Evolutionary conservation across 208 protist genomes (phyloP), one percentile per base, ranked within the genome.

Genomic region (Leishmania tarentolae): DNA sequence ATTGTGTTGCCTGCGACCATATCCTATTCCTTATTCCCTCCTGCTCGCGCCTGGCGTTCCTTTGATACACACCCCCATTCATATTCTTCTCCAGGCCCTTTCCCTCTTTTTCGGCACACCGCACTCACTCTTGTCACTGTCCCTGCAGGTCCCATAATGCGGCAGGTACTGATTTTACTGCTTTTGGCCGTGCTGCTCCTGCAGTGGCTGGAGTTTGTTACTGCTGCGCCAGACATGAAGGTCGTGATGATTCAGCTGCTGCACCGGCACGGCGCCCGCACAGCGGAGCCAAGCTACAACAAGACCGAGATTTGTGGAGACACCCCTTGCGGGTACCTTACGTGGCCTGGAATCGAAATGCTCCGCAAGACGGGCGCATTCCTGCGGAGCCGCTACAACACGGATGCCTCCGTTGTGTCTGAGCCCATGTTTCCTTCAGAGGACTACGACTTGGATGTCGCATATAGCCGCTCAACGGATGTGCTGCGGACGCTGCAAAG

Each of bases 401-500:
- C 0, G 21, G 80, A 88, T 66, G 31, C 66, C 40, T 76, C 35
- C 31, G 63, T 87, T 24, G 76, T 81, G 57, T 68, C 83, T 9
- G 79, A 84, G 66, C 57, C 84, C 4, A 75, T 88, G 80, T 87
- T 92, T n/a, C 70, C 88, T 35, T 79, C 76, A 1, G 28, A 17
- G 42, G 68, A 37, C 46, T 93, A 91, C 79, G 85, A 91, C 75
- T 63, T 88, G 40, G 80, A 84, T 35, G 52, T 90, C 13, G 83
- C 80, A 40, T 91, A 91, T 81, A 87, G 75, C 52, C 84, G 90
- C 17, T 92, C 90, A 0, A 92, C 84, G 4, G 86, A 88, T 74
- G 63, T 88, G n/a, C 47, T 79, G n/a, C 90, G 88, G 61, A 91
- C 87, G 35, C 65, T 91, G 79, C 87, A 91, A 70, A 91, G 89